These are phyloP conservation scores for Microsporum audouinii DNA, from an alignment of 2,329 filamentous ascomycete genomes.

Conservation along the genomic window DNA sequence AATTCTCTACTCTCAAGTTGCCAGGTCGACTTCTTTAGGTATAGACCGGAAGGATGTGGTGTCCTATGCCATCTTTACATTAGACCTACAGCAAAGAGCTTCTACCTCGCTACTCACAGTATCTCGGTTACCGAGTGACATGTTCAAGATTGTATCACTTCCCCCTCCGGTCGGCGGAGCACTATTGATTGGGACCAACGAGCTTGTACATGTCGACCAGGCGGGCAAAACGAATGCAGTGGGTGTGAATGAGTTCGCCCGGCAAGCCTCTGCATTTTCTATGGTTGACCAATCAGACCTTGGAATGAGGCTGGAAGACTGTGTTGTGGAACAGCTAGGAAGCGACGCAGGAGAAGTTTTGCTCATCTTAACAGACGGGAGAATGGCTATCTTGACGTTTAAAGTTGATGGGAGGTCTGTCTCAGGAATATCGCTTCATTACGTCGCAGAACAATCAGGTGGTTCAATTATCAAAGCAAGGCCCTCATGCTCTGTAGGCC, in stretches of 20 bases:
- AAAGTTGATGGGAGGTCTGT: constrained; percentile 83
- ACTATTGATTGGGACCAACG: constrained; percentile 74
- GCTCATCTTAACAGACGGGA: constrained; percentile 66
- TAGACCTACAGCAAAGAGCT: constrained; percentile 84
- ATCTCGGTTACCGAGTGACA: constrained; percentile 70
- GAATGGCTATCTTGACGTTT: constrained; percentile 65
- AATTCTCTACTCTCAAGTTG: constrained; percentile 67
- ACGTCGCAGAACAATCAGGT: constrained; percentile 52
- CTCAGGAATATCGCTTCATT: constrained; percentile 65
- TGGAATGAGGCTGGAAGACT: constrained; percentile 68
- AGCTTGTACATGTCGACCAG: constrained; percentile 91
- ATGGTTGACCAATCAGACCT: constrained; percentile 78
- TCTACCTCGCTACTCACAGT: constrained; percentile 89
- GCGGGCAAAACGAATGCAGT: constrained; percentile 87
- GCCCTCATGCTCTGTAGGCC: constrained; percentile 56
- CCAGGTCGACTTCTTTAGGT: constrained; percentile 61
- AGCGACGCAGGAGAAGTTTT: constrained; percentile 70
- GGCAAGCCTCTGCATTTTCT: constrained; percentile 67
- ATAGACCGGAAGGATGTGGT: constrained; percentile 71
- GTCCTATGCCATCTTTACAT: constrained; percentile 85
- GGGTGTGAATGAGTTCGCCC: constrained; percentile 82
- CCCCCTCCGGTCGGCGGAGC: constrained; percentile 81
- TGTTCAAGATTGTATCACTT: constrained; percentile 70
- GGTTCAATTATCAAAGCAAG: constrained; percentile 50
- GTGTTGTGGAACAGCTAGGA: constrained; percentile 63